Conservation (phyloP, 2,329 filamentous ascomycete genomes). For the Nemania diffusa region DNA sequence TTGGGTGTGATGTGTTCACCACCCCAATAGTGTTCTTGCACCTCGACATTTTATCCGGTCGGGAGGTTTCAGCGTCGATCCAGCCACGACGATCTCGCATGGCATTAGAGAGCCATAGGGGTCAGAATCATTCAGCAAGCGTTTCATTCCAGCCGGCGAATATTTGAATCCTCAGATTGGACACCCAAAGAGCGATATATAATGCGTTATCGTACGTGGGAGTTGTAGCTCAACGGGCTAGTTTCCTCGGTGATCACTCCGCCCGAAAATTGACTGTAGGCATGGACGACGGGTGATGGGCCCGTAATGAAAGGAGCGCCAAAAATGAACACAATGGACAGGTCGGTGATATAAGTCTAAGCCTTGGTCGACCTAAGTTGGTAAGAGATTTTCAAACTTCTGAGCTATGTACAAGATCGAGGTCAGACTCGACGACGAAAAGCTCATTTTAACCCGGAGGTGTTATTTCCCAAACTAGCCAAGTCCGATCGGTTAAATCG, state of each 20-base stretch:
- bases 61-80: slow-evolving; percentile 9
- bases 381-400: background rate
- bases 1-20: background rate
- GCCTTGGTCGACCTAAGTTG: background rate
- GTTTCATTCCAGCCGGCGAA: background rate
- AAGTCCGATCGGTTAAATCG: background rate
- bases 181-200: background rate
- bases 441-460: background rate
- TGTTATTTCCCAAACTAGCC: background rate
- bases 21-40: background rate
- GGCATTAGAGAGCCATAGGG: background rate
- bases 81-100: slow-evolving; percentile 18
- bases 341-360: background rate
- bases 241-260: background rate
- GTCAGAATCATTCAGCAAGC: background rate
- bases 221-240: background rate
- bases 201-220: slow-evolving; percentile 6
- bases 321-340: background rate
- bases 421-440: background rate
- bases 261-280: background rate
- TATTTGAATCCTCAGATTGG: slow-evolving; percentile 10
- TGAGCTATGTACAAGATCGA: background rate
- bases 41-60: slow-evolving; percentile 17
- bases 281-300: slow-evolving; percentile 3
- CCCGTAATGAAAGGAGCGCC: slow-evolving; percentile 9